Percentiles rank a stretch among this genome's conserved stretches.
Evolutionary conservation across 768 basidiomycete species (phyloP).

Genomic region (Russula ochroleuca): DNA sequence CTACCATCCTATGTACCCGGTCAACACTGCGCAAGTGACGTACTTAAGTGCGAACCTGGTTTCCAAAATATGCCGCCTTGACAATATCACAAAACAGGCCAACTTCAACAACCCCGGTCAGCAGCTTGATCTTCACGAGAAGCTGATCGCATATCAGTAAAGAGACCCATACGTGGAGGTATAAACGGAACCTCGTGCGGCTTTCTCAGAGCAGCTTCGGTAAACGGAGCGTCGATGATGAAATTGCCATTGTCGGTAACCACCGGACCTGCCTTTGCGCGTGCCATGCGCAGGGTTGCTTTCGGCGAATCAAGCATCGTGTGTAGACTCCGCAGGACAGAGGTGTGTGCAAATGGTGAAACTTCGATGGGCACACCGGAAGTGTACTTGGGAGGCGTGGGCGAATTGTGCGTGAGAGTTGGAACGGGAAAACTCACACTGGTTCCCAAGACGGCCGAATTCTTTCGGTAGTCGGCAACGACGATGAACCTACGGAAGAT

Average conservation of each 20-base stretch:
- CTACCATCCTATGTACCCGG: constrained; percentile 14
- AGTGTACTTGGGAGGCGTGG: constrained; percentile 52
- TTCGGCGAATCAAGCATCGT: constrained; percentile 54
- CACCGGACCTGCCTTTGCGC: constrained; percentile 90
- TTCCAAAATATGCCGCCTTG: constrained; percentile 95
- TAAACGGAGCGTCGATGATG: constrained; percentile 93
- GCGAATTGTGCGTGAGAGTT: background rate
- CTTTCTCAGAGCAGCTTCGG: constrained; percentile 50
- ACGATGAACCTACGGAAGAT: constrained; percentile 61
- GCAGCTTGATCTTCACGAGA: constrained; percentile 77
- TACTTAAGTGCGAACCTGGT: constrained; percentile 48
- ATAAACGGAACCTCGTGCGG: constrained; percentile 57
- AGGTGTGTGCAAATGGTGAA: constrained; percentile 91
- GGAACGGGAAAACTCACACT: constrained; percentile 50
- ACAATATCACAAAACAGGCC: constrained; percentile 95
- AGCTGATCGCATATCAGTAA: constrained; percentile 45
- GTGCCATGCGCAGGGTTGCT: constrained; percentile 88
- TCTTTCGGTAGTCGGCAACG: constrained; percentile 96
- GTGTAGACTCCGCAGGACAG: constrained; percentile 70
- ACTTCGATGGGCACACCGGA: constrained; percentile 96
- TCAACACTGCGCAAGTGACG: background rate
- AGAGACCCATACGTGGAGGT: constrained; percentile 18
- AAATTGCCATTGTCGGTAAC: constrained; percentile 98
- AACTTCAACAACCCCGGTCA: constrained; percentile 98
- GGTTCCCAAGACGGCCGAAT: constrained; percentile 74